Evolutionary conservation across 805 yeast species (phyloP), one percentile per base, ranked within the genome.

Genomic region (Kazachstania viticola): DNA sequence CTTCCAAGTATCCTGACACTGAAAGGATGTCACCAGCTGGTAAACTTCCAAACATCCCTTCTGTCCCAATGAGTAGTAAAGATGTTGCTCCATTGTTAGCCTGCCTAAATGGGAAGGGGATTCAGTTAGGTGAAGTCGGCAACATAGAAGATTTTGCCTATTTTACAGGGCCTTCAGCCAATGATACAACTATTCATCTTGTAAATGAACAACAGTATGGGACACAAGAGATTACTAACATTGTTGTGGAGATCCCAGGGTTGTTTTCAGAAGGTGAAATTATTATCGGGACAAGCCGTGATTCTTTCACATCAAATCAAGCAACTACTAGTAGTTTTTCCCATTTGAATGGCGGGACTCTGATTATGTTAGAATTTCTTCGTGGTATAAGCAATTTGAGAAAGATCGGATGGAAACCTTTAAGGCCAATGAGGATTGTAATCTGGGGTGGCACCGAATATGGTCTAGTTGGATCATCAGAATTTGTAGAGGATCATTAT

Each of bases 391-490:
- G 67, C 8, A 56, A 57, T 12, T 48, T 74, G 28, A 42, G 54
- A 6, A 51, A 60, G 28, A 48, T 56, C 5, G 79, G 79, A 1
- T 82, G 87, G 87, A 69, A 67, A 45, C 93, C 93, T 9, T 51
- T 69, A 31, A 62, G 91, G 45, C 71, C 85, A 0, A 75, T 83
- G 16, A 64, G 71, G 33, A 61, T 83, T 28, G 77, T 78, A 0
- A 73, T 81, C 18, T 83, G 85, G 85, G 94, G 83, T 54, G 93
- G 82, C 22, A 85, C 75, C 41, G 83, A 76, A 46, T 70, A 69
- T 39, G 88, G 80, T 0, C 58, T 74, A 33, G 41, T 82, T 19
- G 94, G 94, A 1, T 73, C 85, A 0, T 76, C 91, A 0, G 91
- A 82, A 45, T 79, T 67, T 60, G 84, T 77, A 5, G 88, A 80